A percentile compares a stretch with the other conserved stretches of the same genome.
Conservation (phyloP, 208 protist genomes). For the Acanthamoeba healyi region DNA sequence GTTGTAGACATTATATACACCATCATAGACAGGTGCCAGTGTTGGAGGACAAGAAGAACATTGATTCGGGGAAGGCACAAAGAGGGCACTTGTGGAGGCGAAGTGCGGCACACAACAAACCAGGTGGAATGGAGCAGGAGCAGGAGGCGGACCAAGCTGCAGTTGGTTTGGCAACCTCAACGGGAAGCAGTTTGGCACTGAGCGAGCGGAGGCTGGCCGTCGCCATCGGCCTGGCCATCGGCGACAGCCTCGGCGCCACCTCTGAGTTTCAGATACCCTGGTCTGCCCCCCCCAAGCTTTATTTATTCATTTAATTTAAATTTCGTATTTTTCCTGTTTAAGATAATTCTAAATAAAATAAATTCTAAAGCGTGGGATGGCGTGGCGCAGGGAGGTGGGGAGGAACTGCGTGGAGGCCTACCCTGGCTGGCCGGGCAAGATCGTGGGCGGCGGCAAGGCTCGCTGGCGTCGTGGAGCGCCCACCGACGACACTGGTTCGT, state of each 20-base stretch:
- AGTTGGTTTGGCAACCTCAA: no score
- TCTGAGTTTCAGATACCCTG: slow-evolving; percentile 61
- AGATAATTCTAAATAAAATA: not conserved
- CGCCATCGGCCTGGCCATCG: slow-evolving; percentile 34
- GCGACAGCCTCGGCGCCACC: slow-evolving; percentile 62
- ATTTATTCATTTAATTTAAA: not conserved
- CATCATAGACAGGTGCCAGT: no score
- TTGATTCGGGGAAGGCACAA: no score
- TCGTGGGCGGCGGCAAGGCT: slow-evolving; percentile 62
- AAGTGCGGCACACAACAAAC: no score
- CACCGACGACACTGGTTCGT: slow-evolving; percentile 65
- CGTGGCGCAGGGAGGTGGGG: slow-evolving; percentile 51
- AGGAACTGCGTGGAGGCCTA: slow-evolving; percentile 60
- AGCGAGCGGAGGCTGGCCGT: not conserved
- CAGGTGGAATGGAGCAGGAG: not conserved
- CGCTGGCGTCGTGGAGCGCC: slow-evolving; percentile 36
- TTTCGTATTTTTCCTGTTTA: not conserved
- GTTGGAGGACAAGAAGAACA: no score
- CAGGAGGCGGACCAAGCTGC: no score
- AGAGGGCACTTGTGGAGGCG: no score
- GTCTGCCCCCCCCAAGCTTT: not conserved
- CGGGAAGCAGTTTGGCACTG: not conserved
- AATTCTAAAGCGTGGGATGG: no score
- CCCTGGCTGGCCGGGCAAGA: slow-evolving; percentile 66
- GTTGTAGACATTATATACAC: no score